Evolutionary conservation across 331 rosid species (phyloP).

Genomic region (Acacia pycnantha): DNA sequence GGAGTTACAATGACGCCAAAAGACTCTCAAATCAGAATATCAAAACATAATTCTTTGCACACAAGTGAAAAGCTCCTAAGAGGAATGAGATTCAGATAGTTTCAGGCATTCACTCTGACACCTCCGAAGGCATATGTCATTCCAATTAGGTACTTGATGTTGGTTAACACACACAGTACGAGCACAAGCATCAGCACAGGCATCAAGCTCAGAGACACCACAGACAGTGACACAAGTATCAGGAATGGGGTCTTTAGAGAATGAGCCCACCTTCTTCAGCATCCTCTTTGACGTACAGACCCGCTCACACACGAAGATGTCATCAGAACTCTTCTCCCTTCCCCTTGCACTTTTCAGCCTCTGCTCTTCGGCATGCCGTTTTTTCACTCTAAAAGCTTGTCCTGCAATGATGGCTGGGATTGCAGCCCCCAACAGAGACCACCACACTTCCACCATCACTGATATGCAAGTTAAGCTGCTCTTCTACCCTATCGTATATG

Average conservation of each 20-base stretch:
- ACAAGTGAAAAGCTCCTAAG: constrained; percentile 24
- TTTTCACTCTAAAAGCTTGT: constrained; percentile 72
- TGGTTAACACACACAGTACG: constrained; percentile 97
- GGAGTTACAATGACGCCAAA: neutral
- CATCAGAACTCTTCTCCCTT: constrained; percentile 88
- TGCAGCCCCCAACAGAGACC: constrained; percentile 89
- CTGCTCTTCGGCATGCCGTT: constrained; percentile 65
- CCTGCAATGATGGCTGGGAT: constrained; percentile 85
- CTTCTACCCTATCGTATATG: constrained; percentile 33
- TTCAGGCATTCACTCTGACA: constrained; percentile 95
- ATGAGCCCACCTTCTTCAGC: constrained; percentile 84
- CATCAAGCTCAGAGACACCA: constrained; percentile 89
- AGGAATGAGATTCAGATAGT: constrained; percentile 59
- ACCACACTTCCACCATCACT: constrained; percentile 90
- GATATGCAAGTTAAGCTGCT: constrained; percentile 26
- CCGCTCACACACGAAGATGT: constrained; percentile 88
- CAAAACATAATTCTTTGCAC: neutral
- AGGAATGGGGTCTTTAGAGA: constrained; percentile 94
- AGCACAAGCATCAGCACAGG: constrained; percentile 90
- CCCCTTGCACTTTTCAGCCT: constrained; percentile 69
- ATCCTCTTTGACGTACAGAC: constrained; percentile 94
- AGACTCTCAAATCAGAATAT: neutral
- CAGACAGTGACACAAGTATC: constrained; percentile 96
- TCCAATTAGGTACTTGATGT: constrained; percentile 95
- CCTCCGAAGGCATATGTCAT: constrained; percentile 80